These are phyloP conservation scores for Coniochaeta ligniaria DNA, from an alignment of 2,329 filamentous ascomycete species.

Conservation along the genomic window DNA sequence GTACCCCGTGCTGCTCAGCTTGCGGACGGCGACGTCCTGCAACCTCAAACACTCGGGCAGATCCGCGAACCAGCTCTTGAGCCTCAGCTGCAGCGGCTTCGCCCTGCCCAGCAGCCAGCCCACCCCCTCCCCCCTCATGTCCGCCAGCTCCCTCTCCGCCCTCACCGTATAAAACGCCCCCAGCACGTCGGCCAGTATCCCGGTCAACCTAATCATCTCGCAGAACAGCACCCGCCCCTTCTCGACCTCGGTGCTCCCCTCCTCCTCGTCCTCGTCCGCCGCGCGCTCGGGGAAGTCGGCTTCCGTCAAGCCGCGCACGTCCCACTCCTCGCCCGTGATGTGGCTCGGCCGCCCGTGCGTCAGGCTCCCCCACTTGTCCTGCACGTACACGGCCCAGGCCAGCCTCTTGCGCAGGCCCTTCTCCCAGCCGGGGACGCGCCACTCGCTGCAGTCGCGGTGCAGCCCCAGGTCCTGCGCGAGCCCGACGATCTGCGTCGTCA, in stretches of 20 bases:
- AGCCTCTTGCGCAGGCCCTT: constrained; percentile 52
- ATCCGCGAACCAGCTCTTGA: constrained; percentile 14
- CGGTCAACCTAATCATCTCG: constrained; percentile 40
- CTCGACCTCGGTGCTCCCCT: constrained; percentile 33
- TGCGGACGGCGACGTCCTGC: constrained; percentile 4
- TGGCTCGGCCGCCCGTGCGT: constrained; percentile 51
- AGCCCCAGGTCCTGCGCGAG: constrained; percentile 52
- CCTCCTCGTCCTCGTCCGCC: constrained; percentile 26
- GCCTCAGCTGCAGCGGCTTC: constrained; percentile 17
- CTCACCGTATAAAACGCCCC: constrained; percentile 37
- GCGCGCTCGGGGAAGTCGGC: constrained; percentile 31
- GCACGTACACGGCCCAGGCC: constrained; percentile 59
- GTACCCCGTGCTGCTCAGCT: constrained; percentile 28
- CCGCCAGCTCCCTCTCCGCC: constrained; percentile 9
- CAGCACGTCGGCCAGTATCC: constrained; percentile 43
- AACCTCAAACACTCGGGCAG: constrained; percentile 13
- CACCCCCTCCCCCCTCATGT: constrained; percentile 8
- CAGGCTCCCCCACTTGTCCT: constrained; percentile 55
- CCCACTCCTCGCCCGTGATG: constrained; percentile 48
- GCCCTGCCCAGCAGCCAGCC: constrained; percentile 12
- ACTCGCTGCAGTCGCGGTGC: constrained; percentile 53
- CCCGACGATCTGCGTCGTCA: constrained; percentile 46
- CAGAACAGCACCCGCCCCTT: constrained; percentile 41
- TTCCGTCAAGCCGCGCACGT: constrained; percentile 29
- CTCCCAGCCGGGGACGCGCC: constrained; percentile 58